Base-by-base conservation (phyloP, 177 flowering plant genomes). In the Viscum album region DNA sequence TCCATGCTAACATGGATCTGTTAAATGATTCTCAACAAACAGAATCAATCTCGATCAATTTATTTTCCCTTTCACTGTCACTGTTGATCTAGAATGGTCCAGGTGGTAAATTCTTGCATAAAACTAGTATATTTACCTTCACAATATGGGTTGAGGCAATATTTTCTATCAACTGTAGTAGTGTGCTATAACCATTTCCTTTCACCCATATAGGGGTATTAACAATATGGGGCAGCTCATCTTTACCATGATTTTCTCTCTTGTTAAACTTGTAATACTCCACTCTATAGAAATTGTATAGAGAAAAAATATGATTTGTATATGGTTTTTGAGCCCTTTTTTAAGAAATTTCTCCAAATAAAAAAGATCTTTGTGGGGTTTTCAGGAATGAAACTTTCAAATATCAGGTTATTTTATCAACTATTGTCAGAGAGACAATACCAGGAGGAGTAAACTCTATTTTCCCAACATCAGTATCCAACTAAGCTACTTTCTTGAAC, bases 161-260 rank as follows among this genome's bases (percentile, higher is more conserved):
- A 71, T 85, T 73, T 45, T 73, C 83, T 75, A 95, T 52, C 88
- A 89, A 84, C 52, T 86, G 84, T 70, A 90, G 91, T 78, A 95
- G 76, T 63, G 83, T 72, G 47, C 86, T 87, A 81, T 83, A 88
- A 68, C 97, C 99, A 75, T 88, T 76, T 71, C 97, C 99, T 88
- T 95, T 92, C 50, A 95, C 92, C 97, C 99, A 92, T 71, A 97
- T 97, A 73, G 97, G 83, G 54, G 99, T 95, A 70, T 95, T 92
- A 56, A 95, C 79, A 71, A 95, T 80, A 65, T 90, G 89, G 68
- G 99, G 97, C 76, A 89, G 50, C 52, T 72, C 85, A 66, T 68
- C 45, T 64, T 71, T 76, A 32, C 36, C 75, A 68, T 71, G 72
- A 43, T 35, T 71, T 74, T 68, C 80, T 32, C 67, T 75, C 72